Conservation (phyloP, 129 eudicot genomes). For the Oenanthe sinensis region DNA sequence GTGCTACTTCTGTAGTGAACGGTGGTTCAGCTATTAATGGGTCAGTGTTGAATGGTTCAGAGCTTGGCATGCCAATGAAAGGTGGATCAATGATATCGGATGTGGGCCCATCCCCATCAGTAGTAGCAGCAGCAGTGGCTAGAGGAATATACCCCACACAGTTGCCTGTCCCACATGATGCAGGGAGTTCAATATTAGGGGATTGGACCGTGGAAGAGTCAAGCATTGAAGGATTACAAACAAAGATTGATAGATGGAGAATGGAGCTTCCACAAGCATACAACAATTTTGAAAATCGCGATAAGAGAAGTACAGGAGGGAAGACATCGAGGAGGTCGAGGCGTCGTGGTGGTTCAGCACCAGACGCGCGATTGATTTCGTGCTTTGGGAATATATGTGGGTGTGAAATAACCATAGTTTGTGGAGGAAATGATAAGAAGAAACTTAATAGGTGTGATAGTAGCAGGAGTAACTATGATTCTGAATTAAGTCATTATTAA, state of each 20-base stretch:
- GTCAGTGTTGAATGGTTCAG: slow-evolving; percentile 10
- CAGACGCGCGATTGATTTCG: background rate
- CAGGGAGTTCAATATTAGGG: slow-evolving; percentile 35
- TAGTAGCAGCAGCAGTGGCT: slow-evolving; percentile 43
- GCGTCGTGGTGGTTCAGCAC: background rate
- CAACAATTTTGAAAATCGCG: background rate
- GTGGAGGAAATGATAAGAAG: slow-evolving; percentile 1
- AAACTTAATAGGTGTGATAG: background rate
- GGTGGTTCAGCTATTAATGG: slow-evolving; percentile 11
- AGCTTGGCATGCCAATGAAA: slow-evolving; percentile 1
- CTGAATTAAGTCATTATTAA: background rate
- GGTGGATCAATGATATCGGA: slow-evolving; percentile 37
- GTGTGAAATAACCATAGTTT: slow-evolving; percentile 12
- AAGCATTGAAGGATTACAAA: slow-evolving; percentile 27
- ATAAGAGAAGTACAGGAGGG: background rate
- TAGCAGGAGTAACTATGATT: background rate
- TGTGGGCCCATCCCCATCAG: slow-evolving; percentile 45
- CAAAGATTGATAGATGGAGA: slow-evolving; percentile 40
- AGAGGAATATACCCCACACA: slow-evolving; percentile 26
- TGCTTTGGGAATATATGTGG: slow-evolving; percentile 14
- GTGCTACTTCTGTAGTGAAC: slow-evolving; percentile 5
- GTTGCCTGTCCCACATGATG: slow-evolving; percentile 12
- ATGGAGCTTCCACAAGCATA: slow-evolving; percentile 21
- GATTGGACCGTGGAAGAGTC: slow-evolving; percentile 34
- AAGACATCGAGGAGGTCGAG: background rate